Conservation (phyloP, 352 stramenopile species). For the Globisporangium uncinulatum region DNA sequence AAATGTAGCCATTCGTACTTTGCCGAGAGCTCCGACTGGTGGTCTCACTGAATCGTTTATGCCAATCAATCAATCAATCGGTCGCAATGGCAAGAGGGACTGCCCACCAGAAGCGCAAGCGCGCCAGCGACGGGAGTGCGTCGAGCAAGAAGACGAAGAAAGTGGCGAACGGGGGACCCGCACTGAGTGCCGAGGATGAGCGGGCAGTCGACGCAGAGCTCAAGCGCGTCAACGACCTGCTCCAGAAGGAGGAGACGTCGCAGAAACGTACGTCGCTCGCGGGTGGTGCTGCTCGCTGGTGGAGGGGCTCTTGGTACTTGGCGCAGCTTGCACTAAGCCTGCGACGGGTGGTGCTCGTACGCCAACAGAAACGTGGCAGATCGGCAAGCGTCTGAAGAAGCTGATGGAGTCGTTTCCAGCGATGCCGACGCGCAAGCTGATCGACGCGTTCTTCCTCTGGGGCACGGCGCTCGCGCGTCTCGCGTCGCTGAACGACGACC, state of each 20-base stretch:
- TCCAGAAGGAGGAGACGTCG: conserved; percentile 59
- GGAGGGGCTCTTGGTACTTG: too few species aligned
- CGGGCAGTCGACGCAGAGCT: conserved; percentile 27
- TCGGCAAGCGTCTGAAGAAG: conserved; percentile 79
- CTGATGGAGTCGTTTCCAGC: conserved; percentile 55
- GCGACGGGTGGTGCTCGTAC: neutral
- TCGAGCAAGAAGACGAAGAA: conserved; percentile 12
- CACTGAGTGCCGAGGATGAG: conserved; percentile 5
- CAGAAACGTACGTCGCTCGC: conserved; percentile 38
- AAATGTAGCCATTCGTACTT: conserved; percentile 1
- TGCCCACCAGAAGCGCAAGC: conserved; percentile 14
- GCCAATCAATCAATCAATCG: neutral
- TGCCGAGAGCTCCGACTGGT: neutral
- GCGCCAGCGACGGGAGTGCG: conserved; percentile 2
- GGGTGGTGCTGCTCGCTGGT: neutral
- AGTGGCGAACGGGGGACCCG: neutral
- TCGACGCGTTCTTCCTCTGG: conserved; percentile 81
- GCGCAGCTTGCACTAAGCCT: neutral
- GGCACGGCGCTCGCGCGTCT: conserved; percentile 68
- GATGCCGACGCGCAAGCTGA: conserved; percentile 43
- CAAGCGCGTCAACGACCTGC: conserved; percentile 43
- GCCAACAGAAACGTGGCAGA: conserved; percentile 74
- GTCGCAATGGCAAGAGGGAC: neutral
- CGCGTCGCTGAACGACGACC: conserved; percentile 70
- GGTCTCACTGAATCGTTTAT: neutral